These are phyloP conservation scores for Eucalyptus decipiens DNA, from an alignment of 345 rosid genomes.

Conservation along the genomic window DNA sequence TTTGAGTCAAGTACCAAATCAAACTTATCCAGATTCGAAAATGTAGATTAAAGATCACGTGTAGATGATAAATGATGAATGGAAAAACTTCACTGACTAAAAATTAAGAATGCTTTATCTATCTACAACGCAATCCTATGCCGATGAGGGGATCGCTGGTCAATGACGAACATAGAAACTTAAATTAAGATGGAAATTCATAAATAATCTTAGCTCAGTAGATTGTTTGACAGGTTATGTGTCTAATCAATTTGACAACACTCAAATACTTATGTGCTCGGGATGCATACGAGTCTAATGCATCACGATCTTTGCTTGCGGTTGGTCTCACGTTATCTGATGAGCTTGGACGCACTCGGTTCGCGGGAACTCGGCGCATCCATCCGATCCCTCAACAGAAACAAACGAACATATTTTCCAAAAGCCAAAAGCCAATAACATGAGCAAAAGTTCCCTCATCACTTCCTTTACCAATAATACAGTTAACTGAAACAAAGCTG, in stretches of 20 bases:
- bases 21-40: neutral
- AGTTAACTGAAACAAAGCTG: neutral
- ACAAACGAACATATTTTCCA: neutral
- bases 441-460: neutral
- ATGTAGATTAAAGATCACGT: neutral
- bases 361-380: neutral
- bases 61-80: neutral
- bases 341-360: neutral
- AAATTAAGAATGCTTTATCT: neutral
- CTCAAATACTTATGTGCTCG: neutral
- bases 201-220: neutral
- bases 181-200: neutral
- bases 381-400: neutral
- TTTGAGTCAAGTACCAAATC: neutral
- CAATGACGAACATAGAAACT: neutral
- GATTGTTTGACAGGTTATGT: neutral
- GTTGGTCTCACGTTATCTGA: neutral
- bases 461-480: neutral
- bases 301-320: neutral
- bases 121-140: neutral
- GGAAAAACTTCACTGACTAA: neutral
- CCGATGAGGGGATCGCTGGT: neutral
- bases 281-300: neutral
- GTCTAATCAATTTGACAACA: neutral
- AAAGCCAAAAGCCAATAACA: neutral